Base-by-base conservation (phyloP, 2,329 filamentous ascomycete genomes). In the Coniochaeta sp. region DNA sequence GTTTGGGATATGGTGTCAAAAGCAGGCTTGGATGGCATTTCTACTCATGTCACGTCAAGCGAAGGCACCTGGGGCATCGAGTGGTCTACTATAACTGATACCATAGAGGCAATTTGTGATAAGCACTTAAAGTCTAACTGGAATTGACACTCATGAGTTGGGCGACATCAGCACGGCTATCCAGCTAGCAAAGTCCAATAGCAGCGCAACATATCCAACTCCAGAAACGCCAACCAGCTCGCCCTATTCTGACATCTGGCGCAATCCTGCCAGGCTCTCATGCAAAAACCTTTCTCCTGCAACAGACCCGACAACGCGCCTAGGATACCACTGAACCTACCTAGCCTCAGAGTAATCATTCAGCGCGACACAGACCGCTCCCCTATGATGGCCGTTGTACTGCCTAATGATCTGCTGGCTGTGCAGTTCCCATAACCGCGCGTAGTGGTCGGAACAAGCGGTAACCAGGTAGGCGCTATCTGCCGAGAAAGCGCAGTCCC, bases 401-500 rank as follows among this genome's bases (percentile, higher is more conserved):
- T 97, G 93, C 55, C 93, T 83, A 67, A 97, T 97, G 65, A 97
- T 93, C 68, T 88, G 88, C 73, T 96, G 91, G 65, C 88, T 92
- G 64, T 83, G 79, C 64, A 97, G 79, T 77, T 97, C 93, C 93
- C 93, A 97, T 60, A 97, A 77, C 19, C 93, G 83, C 2, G 93
- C 93, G 71, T 96, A 97, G 73, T 97, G 93, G 71, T 97, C 93
- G 47, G 89, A 93, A 72, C 91, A 96, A 5, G 93, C 92, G 0
- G 93, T 97, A 14, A 97, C 93, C 7, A 97, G 80, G 70, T 97
- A 97, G 0, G 93, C 93, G 36, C 89, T 93, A 72, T 97, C 93
- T 28, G 93, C 93, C 63, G 89, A 93, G 75, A 97, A 97, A 0
- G 93, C 93, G 69, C 93, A 97, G 73, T 97, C 93, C 93, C 93